Evolutionary conservation across 805 yeast genomes (phyloP), one percentile per base, ranked within the genome.

Genomic region (Barnettozyma sp.): DNA sequence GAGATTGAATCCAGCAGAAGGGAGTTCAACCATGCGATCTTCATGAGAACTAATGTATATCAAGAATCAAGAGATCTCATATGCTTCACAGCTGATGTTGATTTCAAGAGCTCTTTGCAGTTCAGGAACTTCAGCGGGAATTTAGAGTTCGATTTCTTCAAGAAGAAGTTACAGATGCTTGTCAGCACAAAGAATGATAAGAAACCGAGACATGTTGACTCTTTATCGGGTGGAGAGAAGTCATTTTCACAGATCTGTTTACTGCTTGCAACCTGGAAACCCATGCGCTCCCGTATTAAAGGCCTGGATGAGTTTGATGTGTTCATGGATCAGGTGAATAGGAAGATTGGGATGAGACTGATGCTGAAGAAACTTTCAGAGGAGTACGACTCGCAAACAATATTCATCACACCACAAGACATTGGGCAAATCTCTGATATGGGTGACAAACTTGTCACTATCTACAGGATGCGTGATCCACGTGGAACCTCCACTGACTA

Each of bases 221-320:
- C 96, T 0, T 68, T 90, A 18, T 86, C 96, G 1, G 99, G 99
- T 24, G 99, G 99, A 30, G 98, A 92, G 55, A 88, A 88, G 54
- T 86, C 97, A 1, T 90, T 82, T 56, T 78, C 95, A 0, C 98
- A 94, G 56, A 78, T 90, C 43, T 83, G 97, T 0, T 68, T 92
- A 39, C 60, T 92, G 30, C 65, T 90, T 41, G 81, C 97, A 0
- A 82, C 94, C 20, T 92, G 99, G 99, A 76, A 77, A 44, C 80
- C 85, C 19, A 88, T 92, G 95, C 76, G 81, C 42, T 80, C 94
- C 0, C 74, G 83, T 38, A 72, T 92, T 14, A 73, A 94, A 41
- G 97, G 97, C 1, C 63, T 92, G 41, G 99, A 92, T 59, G 99
- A 92, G 58, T 92, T 83, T 56, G 99, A 92, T 60, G 98, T 92